A percentile compares a stretch with the other conserved stretches of the same genome.
phyloP scores from a whole-genome alignment of 2,329 filamentous ascomycete species.

The Penicillium sp. region DNA sequence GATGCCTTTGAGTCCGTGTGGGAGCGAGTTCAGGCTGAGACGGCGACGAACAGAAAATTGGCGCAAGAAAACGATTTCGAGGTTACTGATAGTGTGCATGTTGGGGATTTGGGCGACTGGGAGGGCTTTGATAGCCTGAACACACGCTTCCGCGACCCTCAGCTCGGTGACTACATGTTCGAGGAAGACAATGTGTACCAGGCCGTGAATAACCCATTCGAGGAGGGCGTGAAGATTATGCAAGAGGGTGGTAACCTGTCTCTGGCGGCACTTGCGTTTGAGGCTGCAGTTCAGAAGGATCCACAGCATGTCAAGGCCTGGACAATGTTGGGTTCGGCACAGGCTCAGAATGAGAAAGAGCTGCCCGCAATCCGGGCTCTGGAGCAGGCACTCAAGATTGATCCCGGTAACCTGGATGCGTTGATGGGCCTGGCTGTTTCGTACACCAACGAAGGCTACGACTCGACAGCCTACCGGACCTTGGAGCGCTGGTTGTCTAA shows the following conservation, averaged over 20 bases:
- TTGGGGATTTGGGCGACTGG: conserved; percentile 80
- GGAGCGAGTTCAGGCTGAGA: conserved; percentile 49
- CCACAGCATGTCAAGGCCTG: conserved; percentile 86
- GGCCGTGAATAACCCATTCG: conserved; percentile 78
- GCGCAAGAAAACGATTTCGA: conserved; percentile 62
- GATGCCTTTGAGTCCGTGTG: conserved; percentile 85
- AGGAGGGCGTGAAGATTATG: conserved; percentile 91
- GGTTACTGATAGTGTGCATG: conserved; percentile 49
- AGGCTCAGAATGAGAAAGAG: conserved; percentile 99
- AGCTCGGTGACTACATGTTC: conserved; percentile 88
- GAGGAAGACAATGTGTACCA: conserved; percentile 92
- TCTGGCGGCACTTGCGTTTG: conserved; percentile 88
- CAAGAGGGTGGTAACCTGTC: conserved; percentile 91
- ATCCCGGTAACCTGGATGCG: conserved; percentile 81
- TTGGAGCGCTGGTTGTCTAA: conserved; percentile 95
- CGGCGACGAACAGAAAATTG: conserved; percentile 55
- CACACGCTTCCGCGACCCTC: conserved; percentile 71
- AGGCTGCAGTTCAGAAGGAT: conserved; percentile 90
- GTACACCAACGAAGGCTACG: conserved; percentile 98
- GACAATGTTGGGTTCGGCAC: conserved; percentile 86
- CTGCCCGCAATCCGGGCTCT: conserved; percentile 90
- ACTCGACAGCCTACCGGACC: conserved; percentile 93
- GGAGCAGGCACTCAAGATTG: conserved; percentile 84
- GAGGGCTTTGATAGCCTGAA: conserved; percentile 70
- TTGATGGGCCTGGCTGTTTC: conserved; percentile 95